Evolutionary conservation across 2,329 filamentous ascomycete genomes (phyloP), one percentile per base, ranked within the genome.

Genomic region (Fusarium lateritium): DNA sequence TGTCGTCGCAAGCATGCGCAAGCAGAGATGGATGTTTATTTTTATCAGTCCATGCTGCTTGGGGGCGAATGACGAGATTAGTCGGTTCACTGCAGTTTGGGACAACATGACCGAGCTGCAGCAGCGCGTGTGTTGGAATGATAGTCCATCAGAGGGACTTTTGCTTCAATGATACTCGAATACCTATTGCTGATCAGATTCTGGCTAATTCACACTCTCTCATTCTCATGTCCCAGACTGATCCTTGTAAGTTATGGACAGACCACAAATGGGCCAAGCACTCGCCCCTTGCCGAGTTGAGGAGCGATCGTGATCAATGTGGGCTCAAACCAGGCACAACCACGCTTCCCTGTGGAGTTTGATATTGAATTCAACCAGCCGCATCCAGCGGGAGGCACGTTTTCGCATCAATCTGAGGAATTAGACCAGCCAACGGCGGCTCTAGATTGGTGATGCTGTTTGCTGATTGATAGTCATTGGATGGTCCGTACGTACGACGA

Each of bases 281-380:
- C 50, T 50, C 43, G 24, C 40, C 36, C 53, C 39, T 19, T 65
- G 53, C 55, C 61, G 55, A 51, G 62, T 66, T 43, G 28, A 69
- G 42, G 46, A 62, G 53, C 60, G 66, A 69, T 70, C 67, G 58
- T 65, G 67, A 69, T 70, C 39, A 62, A 40, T 21, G 44, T 56
- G 60, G 65, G 43, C 50, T 50, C 33, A 31, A 51, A 67, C 19
- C 50, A 67, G 62, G 62, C 56, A 62, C 65, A 44, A 69, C 66
- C 38, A 58, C 24, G 56, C 53, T 57, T 53, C 47, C 42, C 44
- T 51, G 66, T 69, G 67, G 66, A 63, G 49, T 52, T 63, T 57
- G 66, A 67, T 55, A 55, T 52, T 65, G 62, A 44, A 65, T 60
- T 69, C 54, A 45, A 52, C 51, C 56, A 58, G 54, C 62, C 66